Conservation (phyloP, 1,139 yeast genomes). For the Debaryomyces udenii region DNA sequence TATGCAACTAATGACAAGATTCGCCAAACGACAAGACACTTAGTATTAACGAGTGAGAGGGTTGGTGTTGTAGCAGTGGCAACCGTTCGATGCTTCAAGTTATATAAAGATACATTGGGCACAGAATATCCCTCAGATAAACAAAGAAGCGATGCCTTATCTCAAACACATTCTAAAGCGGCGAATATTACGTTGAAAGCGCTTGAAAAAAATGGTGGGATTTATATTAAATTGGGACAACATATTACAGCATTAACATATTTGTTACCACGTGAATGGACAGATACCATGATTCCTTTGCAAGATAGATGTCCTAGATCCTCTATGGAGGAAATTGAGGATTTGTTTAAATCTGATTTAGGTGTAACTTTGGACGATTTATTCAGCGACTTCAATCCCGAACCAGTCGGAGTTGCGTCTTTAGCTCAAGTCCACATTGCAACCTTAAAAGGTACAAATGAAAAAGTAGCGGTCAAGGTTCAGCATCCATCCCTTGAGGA, state of each 20-base stretch:
- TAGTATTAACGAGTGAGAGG: constrained; percentile 51
- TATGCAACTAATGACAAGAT: constrained; percentile 38
- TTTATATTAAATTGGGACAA: constrained; percentile 92
- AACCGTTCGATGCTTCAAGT: constrained; percentile 60
- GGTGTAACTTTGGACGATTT: constrained; percentile 64
- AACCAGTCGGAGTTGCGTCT: constrained; percentile 93
- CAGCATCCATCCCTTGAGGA: constrained; percentile 90
- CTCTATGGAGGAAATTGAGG: constrained; percentile 64
- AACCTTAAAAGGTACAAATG: constrained; percentile 56
- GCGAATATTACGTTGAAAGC: constrained; percentile 82
- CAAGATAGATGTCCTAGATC: constrained; percentile 91
- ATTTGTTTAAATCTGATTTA: constrained; percentile 68
- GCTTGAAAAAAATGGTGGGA: constrained; percentile 84
- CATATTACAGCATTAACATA: constrained; percentile 92
- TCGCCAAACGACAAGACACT: constrained; percentile 30
- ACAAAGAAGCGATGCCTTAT: constrained; percentile 57
- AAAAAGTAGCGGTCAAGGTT: constrained; percentile 87
- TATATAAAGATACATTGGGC: constrained; percentile 62
- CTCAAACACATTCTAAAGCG: constrained; percentile 65
- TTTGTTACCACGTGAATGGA: constrained; percentile 91
- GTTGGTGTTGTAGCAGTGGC: constrained; percentile 68
- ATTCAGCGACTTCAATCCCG: constrained; percentile 66
- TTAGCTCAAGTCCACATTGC: constrained; percentile 95
- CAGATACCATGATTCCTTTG: constrained; percentile 87
- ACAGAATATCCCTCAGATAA: constrained; percentile 47